These are phyloP conservation scores for Ustilago hordei DNA, from an alignment of 1,284 basidiomycete species.

Conservation along the genomic window DNA sequence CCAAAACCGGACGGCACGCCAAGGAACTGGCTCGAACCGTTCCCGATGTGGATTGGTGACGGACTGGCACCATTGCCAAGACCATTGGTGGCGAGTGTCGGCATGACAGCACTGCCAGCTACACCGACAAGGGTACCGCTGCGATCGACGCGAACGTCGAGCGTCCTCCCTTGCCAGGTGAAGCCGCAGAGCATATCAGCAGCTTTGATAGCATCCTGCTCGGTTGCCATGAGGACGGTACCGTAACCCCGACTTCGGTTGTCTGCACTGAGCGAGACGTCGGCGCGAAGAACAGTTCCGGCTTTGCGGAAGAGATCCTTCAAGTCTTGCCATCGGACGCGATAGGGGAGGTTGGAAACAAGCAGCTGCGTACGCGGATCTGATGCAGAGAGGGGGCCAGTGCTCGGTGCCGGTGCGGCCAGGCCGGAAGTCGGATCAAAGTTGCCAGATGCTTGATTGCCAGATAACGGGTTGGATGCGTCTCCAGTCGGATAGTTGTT, in stretches of 20 bases:
- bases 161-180: constrained; percentile 67
- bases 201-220: constrained; percentile 69
- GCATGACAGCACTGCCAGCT: constrained; percentile 39
- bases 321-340: constrained; percentile 70
- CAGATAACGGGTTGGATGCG: constrained; percentile 8
- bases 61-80: constrained; percentile 11
- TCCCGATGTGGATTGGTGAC: neutral
- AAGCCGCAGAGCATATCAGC: constrained; percentile 70
- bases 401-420: constrained; percentile 30
- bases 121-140: constrained; percentile 54
- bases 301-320: constrained; percentile 70
- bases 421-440: neutral
- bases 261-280: constrained; percentile 69
- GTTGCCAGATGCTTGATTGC: neutral
- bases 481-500: constrained; percentile 7
- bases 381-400: constrained; percentile 58
- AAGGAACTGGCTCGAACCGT: constrained; percentile 19
- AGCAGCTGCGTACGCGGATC: constrained; percentile 84
- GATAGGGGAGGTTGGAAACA: constrained; percentile 69
- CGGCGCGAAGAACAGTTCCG: constrained; percentile 70
- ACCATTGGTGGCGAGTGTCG: constrained; percentile 17
- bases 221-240: constrained; percentile 66
- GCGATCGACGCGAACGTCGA: constrained; percentile 65
- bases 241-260: constrained; percentile 65
- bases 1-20: constrained; percentile 22